These are phyloP conservation scores for Penicillium cosmopolitanum DNA, from an alignment of 495 filamentous ascomycete species.

Conservation along the genomic window DNA sequence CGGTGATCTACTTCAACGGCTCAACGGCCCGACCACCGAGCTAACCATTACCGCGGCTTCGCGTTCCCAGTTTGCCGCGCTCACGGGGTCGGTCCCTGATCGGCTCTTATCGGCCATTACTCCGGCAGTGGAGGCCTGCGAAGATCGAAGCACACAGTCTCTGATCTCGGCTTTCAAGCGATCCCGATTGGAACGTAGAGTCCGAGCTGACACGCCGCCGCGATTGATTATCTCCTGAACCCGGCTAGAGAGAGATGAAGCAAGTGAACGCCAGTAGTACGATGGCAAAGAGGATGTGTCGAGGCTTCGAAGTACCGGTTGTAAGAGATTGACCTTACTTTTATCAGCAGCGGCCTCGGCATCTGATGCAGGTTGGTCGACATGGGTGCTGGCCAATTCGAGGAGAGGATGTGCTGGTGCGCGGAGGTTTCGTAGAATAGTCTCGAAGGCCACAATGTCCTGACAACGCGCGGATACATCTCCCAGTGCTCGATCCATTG, in stretches of 20 bases:
- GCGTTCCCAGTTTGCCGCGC: conserved; percentile 73
- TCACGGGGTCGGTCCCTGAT: conserved; percentile 41
- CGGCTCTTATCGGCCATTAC: conserved; percentile 44
- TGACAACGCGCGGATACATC: conserved; percentile 87
- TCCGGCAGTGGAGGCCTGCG: conserved; percentile 59
- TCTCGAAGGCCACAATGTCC: conserved; percentile 85
- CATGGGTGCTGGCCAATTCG: conserved; percentile 19
- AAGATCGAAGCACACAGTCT: conserved; percentile 80
- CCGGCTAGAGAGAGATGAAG: conserved; percentile 71
- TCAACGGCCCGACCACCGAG: conserved; percentile 61
- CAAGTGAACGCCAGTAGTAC: conserved; percentile 89
- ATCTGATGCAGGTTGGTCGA: conserved; percentile 11
- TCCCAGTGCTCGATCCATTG: conserved; percentile 76
- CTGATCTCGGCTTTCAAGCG: conserved; percentile 74
- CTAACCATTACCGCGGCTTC: conserved; percentile 96
- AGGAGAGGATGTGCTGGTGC: conserved; percentile 68
- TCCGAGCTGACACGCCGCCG: conserved; percentile 82
- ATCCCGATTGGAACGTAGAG: conserved; percentile 74
- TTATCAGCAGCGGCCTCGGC: conserved; percentile 10
- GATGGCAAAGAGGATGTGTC: conserved; percentile 87
- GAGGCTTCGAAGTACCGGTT: conserved; percentile 72
- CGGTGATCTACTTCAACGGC: conserved; percentile 37
- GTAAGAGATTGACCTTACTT: conserved; percentile 61
- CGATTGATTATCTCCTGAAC: conserved; percentile 81
- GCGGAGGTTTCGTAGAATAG: conserved; percentile 69